These are phyloP conservation scores for Scheffersomyces insectosa DNA, from an alignment of 1,139 yeast species.

Conservation along the genomic window DNA sequence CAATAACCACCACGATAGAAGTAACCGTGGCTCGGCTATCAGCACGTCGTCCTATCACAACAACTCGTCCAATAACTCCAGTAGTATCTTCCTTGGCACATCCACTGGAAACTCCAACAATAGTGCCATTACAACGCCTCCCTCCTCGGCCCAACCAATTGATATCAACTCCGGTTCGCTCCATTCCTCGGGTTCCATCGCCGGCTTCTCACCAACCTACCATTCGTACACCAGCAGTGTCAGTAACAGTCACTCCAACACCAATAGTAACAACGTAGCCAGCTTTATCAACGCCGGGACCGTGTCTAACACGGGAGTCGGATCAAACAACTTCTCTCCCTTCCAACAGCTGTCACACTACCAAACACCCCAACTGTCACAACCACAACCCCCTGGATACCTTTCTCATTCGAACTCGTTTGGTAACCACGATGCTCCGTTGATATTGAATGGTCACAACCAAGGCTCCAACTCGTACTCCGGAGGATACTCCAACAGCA, in stretches of 20 bases:
- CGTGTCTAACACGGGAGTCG: no score
- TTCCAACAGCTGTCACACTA: conserved; percentile 1
- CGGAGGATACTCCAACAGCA: conserved; percentile 3
- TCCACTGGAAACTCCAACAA: background rate
- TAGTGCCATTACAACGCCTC: conserved; percentile 1
- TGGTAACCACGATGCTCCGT: background rate
- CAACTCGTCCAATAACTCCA: background rate
- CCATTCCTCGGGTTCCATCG: background rate
- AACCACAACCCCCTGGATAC: background rate
- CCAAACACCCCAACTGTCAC: conserved; percentile 1
- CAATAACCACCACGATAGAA: background rate
- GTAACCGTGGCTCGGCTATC: background rate
- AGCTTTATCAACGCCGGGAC: conserved; percentile 6
- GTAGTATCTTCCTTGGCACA: background rate
- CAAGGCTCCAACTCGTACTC: conserved; percentile 1
- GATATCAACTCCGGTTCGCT: conserved; percentile 9
- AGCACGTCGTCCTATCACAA: background rate
- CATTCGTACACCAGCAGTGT: conserved; percentile 4
- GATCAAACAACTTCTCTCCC: background rate
- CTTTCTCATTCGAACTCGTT: background rate
- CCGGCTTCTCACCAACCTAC: conserved; percentile 3
- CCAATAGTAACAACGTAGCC: conserved; percentile 5
- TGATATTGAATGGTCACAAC: background rate
- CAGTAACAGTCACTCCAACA: background rate
- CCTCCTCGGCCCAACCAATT: conserved; percentile 14